phyloP scores from a whole-genome alignment of 768 basidiomycete genomes.

The Pholiota molesta region DNA sequence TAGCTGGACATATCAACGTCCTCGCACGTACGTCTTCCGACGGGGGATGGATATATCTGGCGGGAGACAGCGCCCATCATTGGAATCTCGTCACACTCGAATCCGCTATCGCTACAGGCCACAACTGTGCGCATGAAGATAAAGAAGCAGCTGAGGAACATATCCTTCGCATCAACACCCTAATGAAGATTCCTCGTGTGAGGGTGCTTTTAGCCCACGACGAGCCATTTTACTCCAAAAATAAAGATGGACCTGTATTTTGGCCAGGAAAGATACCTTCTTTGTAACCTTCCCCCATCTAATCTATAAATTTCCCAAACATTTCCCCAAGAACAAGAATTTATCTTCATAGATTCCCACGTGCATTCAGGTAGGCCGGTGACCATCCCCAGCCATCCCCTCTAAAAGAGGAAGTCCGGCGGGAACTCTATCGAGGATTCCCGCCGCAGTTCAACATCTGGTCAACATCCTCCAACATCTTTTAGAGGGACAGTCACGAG shows the following conservation, averaged over 20 bases:
- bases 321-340: not conserved
- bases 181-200: slow-evolving; percentile 41
- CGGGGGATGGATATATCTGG: slow-evolving; percentile 59
- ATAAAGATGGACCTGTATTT: slow-evolving; percentile 42
- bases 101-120: slow-evolving; percentile 38
- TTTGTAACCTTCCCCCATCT: slow-evolving; percentile 2
- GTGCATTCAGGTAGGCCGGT: too few relatives aligned
- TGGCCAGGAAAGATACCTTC: slow-evolving; percentile 17
- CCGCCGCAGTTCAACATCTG: too few relatives aligned
- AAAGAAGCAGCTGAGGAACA: slow-evolving; percentile 44
- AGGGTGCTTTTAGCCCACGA: slow-evolving; percentile 58
- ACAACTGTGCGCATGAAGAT: slow-evolving; percentile 45
- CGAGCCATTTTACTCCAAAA: slow-evolving; percentile 49
- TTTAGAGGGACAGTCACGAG: too few relatives aligned
- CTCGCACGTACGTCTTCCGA: slow-evolving; percentile 56
- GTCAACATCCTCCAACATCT: too few relatives aligned
- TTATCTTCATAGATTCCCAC: not conserved
- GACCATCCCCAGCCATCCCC: too few relatives aligned
- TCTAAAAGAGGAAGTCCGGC: too few relatives aligned
- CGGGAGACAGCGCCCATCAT: slow-evolving; percentile 60
- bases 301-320: not conserved
- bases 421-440: too few relatives aligned
- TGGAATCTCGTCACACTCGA: slow-evolving; percentile 51
- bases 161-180: slow-evolving; percentile 39
- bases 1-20: slow-evolving; percentile 56